Base-by-base conservation (phyloP, 2,329 filamentous ascomycete genomes). In the Aspergillus tanneri region DNA sequence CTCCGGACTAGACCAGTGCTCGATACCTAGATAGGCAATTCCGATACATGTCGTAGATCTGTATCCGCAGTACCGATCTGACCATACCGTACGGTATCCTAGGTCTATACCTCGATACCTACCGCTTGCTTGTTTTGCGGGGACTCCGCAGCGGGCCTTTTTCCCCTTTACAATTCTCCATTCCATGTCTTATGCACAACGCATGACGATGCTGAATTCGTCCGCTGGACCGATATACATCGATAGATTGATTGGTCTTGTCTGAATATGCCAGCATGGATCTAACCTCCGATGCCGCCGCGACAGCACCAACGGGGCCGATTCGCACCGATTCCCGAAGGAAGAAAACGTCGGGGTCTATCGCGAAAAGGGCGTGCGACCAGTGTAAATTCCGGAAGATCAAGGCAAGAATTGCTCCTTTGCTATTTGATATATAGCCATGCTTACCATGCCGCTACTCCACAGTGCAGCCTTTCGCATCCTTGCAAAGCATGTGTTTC, bases 311-410 rank as follows among this genome's bases (percentile, higher is more conserved):
- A 22, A 48, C 54, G 28, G 53, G 54, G 16, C 42, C 60, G 14
- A 61, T 63, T 34, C 62, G 62, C 37, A 53, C 60, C 3, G 46
- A 55, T 18, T 50, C 53, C 46, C 59, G 58, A 47, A 60, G 53
- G 41, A 64, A 60, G 47, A n/a, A n/a, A n/a, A 39, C 54, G 14
- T 43, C 49, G 19, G 43, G 53, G 22, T 23, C 53, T 24, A 62
- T 64, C 40, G 63, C 63, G 9, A 66, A 64, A 50, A 54, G 70
- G n/a, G 70, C 71, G 1, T 73, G 71, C 51, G 71, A 73, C 49
- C 68, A 72, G 46, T 73, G 71, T 63, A 71, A 69, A 47, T 59
- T 69, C 25, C 63, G 65, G 50, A 70, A 66, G 55, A 68, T 61
- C 59, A 73, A 63, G 66, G 67, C 60, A 59, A 47, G 18, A 14